Conservation (phyloP, 148 eudicot genomes). For the Diospyros kaki region DNA sequence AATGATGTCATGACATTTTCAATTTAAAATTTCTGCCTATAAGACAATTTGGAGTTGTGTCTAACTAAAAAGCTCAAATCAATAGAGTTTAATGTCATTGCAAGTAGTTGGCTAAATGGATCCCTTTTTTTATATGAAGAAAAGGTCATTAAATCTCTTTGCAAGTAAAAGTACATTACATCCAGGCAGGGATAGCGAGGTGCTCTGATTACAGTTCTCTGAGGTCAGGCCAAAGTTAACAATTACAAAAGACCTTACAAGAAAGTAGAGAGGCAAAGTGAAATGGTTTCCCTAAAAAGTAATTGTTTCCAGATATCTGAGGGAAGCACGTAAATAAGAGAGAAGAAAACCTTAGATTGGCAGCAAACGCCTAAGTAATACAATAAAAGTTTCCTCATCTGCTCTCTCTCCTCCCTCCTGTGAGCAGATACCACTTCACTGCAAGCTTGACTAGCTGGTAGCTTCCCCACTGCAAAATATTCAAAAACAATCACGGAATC, state of each 20-base stretch:
- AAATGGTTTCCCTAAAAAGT: background rate
- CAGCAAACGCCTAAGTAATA: conserved; percentile 47
- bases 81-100: background rate
- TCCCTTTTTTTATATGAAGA: background rate
- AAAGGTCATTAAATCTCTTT: background rate
- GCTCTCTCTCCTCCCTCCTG: conserved; percentile 60
- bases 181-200: background rate
- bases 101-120: background rate
- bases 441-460: conserved; percentile 70
- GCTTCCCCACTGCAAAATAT: conserved; percentile 67
- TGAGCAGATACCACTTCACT: conserved; percentile 48
- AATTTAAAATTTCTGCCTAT: background rate
- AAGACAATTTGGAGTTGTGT: background rate
- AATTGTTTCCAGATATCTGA: too few species aligned
- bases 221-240: too few species aligned
- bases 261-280: background rate
- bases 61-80: background rate
- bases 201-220: background rate
- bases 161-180: background rate
- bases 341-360: conserved; percentile 45
- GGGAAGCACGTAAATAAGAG: background rate
- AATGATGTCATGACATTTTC: background rate
- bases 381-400: conserved; percentile 41
- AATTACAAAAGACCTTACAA: background rate
- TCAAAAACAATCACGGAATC: too few species aligned